Conservation (phyloP, 2,329 filamentous ascomycete genomes). For the Mycosphaerella arachidis region DNA sequence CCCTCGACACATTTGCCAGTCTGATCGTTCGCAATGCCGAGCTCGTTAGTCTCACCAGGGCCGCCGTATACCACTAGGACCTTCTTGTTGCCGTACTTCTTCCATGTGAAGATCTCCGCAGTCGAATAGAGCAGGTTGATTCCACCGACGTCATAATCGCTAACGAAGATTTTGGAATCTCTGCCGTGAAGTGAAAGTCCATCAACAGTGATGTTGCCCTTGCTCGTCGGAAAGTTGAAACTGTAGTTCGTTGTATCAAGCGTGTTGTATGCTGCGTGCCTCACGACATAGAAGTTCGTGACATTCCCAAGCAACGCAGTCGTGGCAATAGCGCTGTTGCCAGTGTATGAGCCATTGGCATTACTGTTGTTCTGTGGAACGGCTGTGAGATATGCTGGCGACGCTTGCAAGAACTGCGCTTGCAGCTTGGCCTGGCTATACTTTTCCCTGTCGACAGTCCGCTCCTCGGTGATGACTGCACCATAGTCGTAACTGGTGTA, state of each 20-base stretch:
- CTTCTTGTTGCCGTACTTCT: conserved; percentile 56
- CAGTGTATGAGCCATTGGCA: conserved; percentile 50
- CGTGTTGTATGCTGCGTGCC: conserved; percentile 61
- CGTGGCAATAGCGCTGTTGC: conserved; percentile 51
- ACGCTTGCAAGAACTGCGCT: conserved; percentile 69
- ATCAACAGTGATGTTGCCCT: conserved; percentile 52
- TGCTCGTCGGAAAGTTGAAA: conserved; percentile 58
- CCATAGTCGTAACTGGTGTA: conserved; percentile 58
- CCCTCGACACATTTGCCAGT: conserved; percentile 40
- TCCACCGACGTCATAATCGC: conserved; percentile 61
- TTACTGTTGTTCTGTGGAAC: conserved; percentile 47
- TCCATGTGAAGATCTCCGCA: conserved; percentile 65
- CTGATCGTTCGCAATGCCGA: conserved; percentile 45
- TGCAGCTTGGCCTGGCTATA: conserved; percentile 75
- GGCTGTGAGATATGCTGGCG: conserved; percentile 63
- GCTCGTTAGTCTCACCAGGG: conserved; percentile 58
- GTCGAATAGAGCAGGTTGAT: conserved; percentile 61
- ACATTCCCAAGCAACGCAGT: conserved; percentile 57
- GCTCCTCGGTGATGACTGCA: conserved; percentile 63
- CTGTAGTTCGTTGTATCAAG: conserved; percentile 57
- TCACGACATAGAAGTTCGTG: conserved; percentile 60
- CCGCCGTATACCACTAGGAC: conserved; percentile 62
- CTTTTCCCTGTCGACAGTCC: conserved; percentile 66
- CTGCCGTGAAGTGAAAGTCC: conserved; percentile 56
- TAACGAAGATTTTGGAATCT: conserved; percentile 64